phyloP scores from a whole-genome alignment of 345 rosid species.

The Aquilaria malaccensis region DNA sequence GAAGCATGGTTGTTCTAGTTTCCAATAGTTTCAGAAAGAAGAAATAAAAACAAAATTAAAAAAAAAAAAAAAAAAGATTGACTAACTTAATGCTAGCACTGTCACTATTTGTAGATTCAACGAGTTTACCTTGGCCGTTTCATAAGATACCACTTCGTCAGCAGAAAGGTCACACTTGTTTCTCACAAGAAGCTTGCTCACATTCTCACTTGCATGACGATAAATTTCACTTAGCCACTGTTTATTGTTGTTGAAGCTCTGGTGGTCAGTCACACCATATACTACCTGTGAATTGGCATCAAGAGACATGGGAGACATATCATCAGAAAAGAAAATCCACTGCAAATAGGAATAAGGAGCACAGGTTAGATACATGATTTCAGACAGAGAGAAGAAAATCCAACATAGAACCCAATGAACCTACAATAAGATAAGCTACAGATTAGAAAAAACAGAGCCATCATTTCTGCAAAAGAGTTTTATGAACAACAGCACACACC shows the following conservation, averaged over 20 bases:
- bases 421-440: too few species aligned
- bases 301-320: not conserved
- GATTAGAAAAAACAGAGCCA: not conserved
- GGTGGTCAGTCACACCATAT: constrained; percentile 77
- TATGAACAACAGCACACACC: too few species aligned
- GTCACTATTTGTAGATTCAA: too few species aligned
- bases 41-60: not conserved
- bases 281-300: constrained; percentile 40
- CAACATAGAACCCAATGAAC: too few species aligned
- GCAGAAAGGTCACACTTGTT: constrained; percentile 65
- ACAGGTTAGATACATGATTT: too few species aligned
- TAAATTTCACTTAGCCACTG: constrained; percentile 76
- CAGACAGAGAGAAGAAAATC: too few species aligned
- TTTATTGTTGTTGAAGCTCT: constrained; percentile 74
- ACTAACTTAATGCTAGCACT: not conserved
- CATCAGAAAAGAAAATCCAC: too few species aligned
- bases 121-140: constrained; percentile 57
- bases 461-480: too few species aligned
- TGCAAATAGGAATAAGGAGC: too few species aligned
- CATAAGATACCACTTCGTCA: constrained; percentile 61
- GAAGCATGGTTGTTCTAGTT: constrained; percentile 1
- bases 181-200: constrained; percentile 72
- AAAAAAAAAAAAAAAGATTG: not conserved
- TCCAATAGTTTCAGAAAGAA: not conserved
- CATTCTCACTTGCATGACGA: constrained; percentile 73